Evolutionary conservation across 495 filamentous ascomycete species (phyloP).

Genomic region (Letharia columbiana): DNA sequence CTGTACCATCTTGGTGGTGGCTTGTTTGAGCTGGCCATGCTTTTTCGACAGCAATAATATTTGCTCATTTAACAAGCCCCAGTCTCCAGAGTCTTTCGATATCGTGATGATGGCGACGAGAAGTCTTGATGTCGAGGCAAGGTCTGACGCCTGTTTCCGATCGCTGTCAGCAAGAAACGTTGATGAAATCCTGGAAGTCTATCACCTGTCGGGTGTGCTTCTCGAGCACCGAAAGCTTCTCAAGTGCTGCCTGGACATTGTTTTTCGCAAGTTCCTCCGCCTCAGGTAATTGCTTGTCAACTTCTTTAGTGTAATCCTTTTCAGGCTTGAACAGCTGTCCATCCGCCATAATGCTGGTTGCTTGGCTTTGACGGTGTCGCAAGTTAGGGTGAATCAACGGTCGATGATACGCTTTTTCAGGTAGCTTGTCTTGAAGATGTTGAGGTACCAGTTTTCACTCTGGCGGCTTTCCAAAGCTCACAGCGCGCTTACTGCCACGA

Average conservation of each 20-base stretch:
- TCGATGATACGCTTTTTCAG: not conserved
- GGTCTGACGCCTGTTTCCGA: slow-evolving; percentile 68
- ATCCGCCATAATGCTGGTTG: slow-evolving; percentile 44
- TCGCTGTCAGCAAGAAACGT: not conserved
- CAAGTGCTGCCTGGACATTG: slow-evolving; percentile 76
- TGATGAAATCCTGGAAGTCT: not conserved
- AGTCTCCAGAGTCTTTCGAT: slow-evolving; percentile 86
- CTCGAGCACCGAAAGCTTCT: slow-evolving; percentile 84
- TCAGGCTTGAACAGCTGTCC: slow-evolving; percentile 54
- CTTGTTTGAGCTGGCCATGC: slow-evolving; percentile 98
- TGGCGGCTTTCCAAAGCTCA: not conserved
- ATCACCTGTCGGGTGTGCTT: slow-evolving; percentile 92
- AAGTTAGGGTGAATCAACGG: too few species aligned
- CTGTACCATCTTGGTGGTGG: slow-evolving; percentile 98
- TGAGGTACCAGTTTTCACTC: not conserved
- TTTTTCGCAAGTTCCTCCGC: slow-evolving; percentile 80
- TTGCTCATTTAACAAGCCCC: slow-evolving; percentile 91
- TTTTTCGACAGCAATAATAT: slow-evolving; percentile 95
- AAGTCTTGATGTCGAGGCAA: slow-evolving; percentile 84
- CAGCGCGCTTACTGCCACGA: slow-evolving; percentile 5
- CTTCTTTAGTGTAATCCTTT: slow-evolving; percentile 80
- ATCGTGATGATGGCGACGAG: slow-evolving; percentile 83
- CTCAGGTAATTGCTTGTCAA: slow-evolving; percentile 82
- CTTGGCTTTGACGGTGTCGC: not conserved
- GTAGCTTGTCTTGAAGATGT: not conserved